Base-by-base conservation (phyloP, 225 moss, liverwort and hornwort genomes). In the Rhytidiadelphus loreus region DNA sequence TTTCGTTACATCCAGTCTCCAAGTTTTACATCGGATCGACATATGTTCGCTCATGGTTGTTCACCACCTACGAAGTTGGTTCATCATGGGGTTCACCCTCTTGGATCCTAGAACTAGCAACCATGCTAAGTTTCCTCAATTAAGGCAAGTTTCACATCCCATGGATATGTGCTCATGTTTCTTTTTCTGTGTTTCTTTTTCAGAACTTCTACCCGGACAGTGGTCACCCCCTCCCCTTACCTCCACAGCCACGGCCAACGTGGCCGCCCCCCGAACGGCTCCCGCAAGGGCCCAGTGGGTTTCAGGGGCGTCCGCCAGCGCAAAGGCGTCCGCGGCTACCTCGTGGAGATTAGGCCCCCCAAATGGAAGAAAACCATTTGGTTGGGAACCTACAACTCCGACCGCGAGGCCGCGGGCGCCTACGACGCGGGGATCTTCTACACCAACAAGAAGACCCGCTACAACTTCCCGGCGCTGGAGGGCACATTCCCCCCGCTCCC, bases 291-390 rank as follows among this genome's bases (percentile, higher is more conserved):
- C 5, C 78, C 86, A 11, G 24, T 25, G 30, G 84, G 91, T 4
- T 90, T 90, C 91, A 87, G 70, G n/a, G 94, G 94, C 4, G 93
- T 94, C 12, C 89, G 94, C n/a, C 93, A 93, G 59, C 90, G 94
- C 9, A 92, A 90, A 56, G 77, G 81, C 15, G 94, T 94, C 6
- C 89, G 89, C 11, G 94, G 94, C 18, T 94, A 2, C 63, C 43
- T 94, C 0, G 94, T 94, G 1, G 94, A 94, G 65, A 93, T 94
- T 1, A 79, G 94, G 2, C 94, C 94, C 0, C 93, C 93, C 0
- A 65, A 37, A 4, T 94, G 94, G 94, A 94, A 92, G 16, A 55
- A 56, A 4, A 94, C 94, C 15, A 94, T 94, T 12, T 94, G 94
- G 94, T 76, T 94, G 58, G 94, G 94, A 4, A 93, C 94, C 15